phyloP scores from a whole-genome alignment of 2,329 filamentous ascomycete genomes.

The Aureobasidium melanogenum region DNA sequence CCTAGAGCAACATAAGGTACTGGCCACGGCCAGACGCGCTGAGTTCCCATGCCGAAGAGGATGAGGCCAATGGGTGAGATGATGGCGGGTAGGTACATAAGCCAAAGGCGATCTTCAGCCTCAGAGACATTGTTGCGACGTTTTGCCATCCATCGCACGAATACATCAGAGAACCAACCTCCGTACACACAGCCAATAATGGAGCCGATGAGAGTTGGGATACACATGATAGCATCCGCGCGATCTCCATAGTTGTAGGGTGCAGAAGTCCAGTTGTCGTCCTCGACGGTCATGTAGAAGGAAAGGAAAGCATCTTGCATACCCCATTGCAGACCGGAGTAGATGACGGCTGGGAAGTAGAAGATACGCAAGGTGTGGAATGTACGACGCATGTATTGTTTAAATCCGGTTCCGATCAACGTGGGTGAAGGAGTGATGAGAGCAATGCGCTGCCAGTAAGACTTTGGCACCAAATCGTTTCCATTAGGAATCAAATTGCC shows the following conservation, averaged over 20 bases:
- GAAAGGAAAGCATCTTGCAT: constrained; percentile 52
- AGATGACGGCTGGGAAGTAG: constrained; percentile 49
- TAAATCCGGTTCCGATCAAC: constrained; percentile 43
- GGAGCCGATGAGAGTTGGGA: constrained; percentile 47
- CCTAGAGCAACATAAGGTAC: constrained; percentile 47
- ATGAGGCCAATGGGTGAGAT: constrained; percentile 45
- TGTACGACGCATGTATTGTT: constrained; percentile 45
- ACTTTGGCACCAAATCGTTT: constrained; percentile 28
- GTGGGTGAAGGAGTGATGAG: constrained; percentile 49
- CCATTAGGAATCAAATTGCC: constrained; percentile 11
- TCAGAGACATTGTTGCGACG: constrained; percentile 47
- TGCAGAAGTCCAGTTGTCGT: constrained; percentile 45
- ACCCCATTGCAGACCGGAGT: constrained; percentile 51
- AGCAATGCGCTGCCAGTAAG: constrained; percentile 47
- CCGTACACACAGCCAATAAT: constrained; percentile 49
- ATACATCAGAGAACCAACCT: constrained; percentile 48
- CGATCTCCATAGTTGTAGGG: constrained; percentile 49
- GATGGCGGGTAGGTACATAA: constrained; percentile 42
- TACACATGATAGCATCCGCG: constrained; percentile 49
- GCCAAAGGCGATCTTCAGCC: constrained; percentile 46
- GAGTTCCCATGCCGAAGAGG: constrained; percentile 46
- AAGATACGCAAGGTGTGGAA: constrained; percentile 50
- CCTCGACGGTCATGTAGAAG: constrained; percentile 50
- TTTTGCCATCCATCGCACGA: constrained; percentile 47
- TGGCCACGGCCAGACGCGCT: constrained; percentile 44